phyloP scores from a whole-genome alignment of 23 red algal genomes.

The Agarophyton chilense region DNA sequence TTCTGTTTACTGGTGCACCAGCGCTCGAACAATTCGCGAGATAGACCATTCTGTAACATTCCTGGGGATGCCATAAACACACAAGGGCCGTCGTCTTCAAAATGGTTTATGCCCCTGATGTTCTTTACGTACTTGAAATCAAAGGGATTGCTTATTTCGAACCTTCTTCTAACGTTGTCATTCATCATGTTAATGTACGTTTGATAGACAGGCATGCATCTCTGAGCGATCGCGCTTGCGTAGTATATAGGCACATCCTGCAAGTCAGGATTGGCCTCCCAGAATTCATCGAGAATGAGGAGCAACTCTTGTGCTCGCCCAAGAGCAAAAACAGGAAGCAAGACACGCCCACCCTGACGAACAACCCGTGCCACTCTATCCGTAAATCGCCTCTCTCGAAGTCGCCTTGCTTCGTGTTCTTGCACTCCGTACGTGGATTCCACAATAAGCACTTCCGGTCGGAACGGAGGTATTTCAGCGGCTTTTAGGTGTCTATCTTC shows the following conservation, averaged over 20 bases:
- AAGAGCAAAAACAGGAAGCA: conserved; percentile 98
- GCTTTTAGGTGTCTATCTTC: conserved; percentile 98
- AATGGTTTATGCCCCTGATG: conserved; percentile 75
- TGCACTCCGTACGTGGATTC: conserved; percentile 97
- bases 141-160: conserved; percentile 95
- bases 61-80: conserved; percentile 99
- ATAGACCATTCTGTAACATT: conserved; percentile 96
- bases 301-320: conserved; percentile 97
- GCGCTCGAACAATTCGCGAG: conserved; percentile 89
- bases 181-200: conserved; percentile 99
- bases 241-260: conserved; percentile 99
- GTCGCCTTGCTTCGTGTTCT: conserved; percentile 89
- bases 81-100: conserved; percentile 94
- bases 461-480: conserved; percentile 94
- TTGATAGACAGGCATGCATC: conserved; percentile 98
- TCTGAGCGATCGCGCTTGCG: conserved; percentile 93
- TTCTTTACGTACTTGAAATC: conserved; percentile 98
- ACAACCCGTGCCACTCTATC: conserved; percentile 93
- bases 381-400: conserved; percentile 97
- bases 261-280: conserved; percentile 96
- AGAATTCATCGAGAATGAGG: conserved; percentile 98
- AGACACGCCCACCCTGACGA: conserved; percentile 85
- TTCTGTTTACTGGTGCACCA: conserved; percentile 97
- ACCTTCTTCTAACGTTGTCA: conserved; percentile 88
- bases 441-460: conserved; percentile 90